Conservation (phyloP, 805 yeast species). For the Barnettozyma salicaria region DNA sequence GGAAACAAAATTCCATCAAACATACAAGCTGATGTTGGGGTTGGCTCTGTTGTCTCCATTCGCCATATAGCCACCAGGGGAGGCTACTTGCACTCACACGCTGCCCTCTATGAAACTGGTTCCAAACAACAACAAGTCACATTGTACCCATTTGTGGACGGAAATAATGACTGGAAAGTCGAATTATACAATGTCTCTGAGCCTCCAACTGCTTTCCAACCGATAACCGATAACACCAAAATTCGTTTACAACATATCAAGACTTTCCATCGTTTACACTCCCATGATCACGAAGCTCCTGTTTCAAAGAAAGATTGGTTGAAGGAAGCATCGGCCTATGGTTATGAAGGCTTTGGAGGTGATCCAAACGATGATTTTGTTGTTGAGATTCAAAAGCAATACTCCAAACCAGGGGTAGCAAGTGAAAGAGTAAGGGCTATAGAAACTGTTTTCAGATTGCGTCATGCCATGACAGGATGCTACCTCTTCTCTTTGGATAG, state of each 20-base stretch:
- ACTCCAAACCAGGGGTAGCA: constrained; percentile 46
- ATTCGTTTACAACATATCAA: constrained; percentile 57
- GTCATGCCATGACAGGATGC: constrained; percentile 77
- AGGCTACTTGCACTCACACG: constrained; percentile 81
- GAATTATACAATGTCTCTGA: constrained; percentile 60
- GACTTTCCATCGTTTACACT: constrained; percentile 65
- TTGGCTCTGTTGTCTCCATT: constrained; percentile 58
- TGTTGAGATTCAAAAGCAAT: constrained; percentile 59
- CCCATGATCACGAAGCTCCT: constrained; percentile 79
- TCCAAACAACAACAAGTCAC: constrained; percentile 83
- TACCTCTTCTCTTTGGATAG: constrained; percentile 69
- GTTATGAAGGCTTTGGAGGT: constrained; percentile 70
- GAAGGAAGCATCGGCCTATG: constrained; percentile 74
- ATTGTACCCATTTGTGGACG: constrained; percentile 71
- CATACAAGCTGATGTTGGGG: constrained; percentile 63
- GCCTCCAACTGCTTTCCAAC: constrained; percentile 52
- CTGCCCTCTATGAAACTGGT: constrained; percentile 64
- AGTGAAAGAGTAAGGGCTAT: constrained; percentile 55
- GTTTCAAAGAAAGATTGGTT: constrained; percentile 76
- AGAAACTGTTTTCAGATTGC: constrained; percentile 63
- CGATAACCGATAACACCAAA: constrained; percentile 61
- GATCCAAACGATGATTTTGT: constrained; percentile 81
- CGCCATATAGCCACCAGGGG: constrained; percentile 69
- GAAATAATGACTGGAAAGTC: constrained; percentile 65
- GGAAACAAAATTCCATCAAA: constrained; percentile 56